These are phyloP conservation scores for Penicillium herquei DNA, from an alignment of 495 filamentous ascomycete species.

Conservation along the genomic window DNA sequence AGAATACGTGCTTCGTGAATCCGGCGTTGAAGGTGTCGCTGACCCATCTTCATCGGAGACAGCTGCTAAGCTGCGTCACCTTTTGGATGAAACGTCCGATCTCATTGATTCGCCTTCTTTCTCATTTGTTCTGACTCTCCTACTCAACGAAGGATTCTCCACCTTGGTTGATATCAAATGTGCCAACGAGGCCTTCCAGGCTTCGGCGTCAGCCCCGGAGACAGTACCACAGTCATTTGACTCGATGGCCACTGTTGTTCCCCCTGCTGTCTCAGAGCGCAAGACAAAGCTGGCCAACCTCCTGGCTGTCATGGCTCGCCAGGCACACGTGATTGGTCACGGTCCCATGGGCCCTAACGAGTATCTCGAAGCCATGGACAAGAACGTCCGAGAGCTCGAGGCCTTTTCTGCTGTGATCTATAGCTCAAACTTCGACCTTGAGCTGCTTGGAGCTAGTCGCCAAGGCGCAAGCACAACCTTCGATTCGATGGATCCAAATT, in stretches of 20 bases:
- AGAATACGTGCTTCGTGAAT: constrained; percentile 76
- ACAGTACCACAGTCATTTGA: constrained; percentile 43
- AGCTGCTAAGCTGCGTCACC: constrained; percentile 65
- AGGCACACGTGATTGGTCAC: constrained; percentile 86
- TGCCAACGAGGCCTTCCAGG: constrained; percentile 71
- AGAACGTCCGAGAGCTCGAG: constrained; percentile 75
- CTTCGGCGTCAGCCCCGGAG: constrained; percentile 44
- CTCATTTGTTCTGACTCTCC: constrained; percentile 73
- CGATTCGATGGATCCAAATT: constrained; percentile 14
- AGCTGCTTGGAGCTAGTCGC: constrained; percentile 37
- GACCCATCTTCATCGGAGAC: constrained; percentile 41
- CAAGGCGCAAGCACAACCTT: constrained; percentile 11
- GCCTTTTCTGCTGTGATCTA: constrained; percentile 94
- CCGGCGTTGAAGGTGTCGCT: constrained; percentile 65
- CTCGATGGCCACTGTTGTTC: constrained; percentile 41
- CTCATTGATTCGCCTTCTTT: constrained; percentile 92
- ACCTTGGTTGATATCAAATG: constrained; percentile 77
- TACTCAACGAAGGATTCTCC: constrained; percentile 85
- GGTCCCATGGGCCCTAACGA: constrained; percentile 70
- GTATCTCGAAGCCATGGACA: constrained; percentile 81
- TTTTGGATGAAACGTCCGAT: constrained; percentile 96
- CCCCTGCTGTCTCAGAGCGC: constrained; percentile 32
- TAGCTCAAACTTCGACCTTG: constrained; percentile 84
- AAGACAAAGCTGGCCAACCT: constrained; percentile 85
- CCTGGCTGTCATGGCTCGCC: constrained; percentile 78